Conservation (phyloP, 371 early-diverging fungal species). For the Lichtheimia hyalospora region DNA sequence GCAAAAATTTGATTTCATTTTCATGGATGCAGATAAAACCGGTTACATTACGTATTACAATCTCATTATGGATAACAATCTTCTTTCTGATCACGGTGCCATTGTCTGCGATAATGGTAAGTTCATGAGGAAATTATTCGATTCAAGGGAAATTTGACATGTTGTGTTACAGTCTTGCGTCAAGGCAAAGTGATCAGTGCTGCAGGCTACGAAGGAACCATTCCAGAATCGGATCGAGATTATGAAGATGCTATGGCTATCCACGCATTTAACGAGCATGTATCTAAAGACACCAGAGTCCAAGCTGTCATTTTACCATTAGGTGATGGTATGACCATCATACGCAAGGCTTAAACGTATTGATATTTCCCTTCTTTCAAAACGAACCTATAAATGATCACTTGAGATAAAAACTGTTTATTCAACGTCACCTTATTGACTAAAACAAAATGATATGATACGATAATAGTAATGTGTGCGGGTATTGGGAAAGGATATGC, state of each 20-base stretch:
- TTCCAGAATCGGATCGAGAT: background rate
- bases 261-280: constrained; percentile 63
- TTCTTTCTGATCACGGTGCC: constrained; percentile 48
- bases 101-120: constrained; percentile 60
- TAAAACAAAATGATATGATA: no score
- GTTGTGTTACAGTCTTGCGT: constrained; percentile 21
- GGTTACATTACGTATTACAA: constrained; percentile 53
- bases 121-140: no score
- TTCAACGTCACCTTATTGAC: no score
- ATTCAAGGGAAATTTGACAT: no score
- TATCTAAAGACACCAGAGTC: constrained; percentile 56
- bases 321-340: constrained; percentile 66
- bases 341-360: constrained; percentile 28
- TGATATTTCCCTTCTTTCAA: no score
- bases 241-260: constrained; percentile 36
- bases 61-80: constrained; percentile 41
- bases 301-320: constrained; percentile 61
- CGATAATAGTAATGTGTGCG: no score
- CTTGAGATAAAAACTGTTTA: no score
- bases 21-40: constrained; percentile 61
- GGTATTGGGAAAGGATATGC: no score
- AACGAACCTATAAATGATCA: no score
- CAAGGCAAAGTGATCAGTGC: constrained; percentile 32
- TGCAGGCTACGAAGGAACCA: constrained; percentile 11
- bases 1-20: constrained; percentile 46